Evolutionary conservation across 176 grass and related monocot species (phyloP), one percentile per base, ranked within the genome.

Genomic region (Aegilops bicornis): DNA sequence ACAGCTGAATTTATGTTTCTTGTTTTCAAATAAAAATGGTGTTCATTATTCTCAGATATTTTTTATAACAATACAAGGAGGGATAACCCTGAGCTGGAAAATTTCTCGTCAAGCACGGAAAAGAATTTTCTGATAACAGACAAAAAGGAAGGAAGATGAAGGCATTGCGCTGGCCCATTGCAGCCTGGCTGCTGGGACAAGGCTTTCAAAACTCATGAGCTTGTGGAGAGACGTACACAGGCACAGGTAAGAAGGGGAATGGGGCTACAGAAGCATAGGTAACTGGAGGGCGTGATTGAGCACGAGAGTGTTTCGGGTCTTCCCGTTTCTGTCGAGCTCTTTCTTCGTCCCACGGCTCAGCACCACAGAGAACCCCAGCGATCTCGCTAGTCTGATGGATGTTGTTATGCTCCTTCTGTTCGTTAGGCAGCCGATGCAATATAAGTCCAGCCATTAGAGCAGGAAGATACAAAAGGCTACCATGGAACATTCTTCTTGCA

Each of bases 401-500:
- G 25, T 83, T 86, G 25, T 83, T 73, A 58, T 85, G 72, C 50
- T 76, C 72, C 29, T 87, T 84, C 66, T 94, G 83, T 76, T 91
- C 65, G 3, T 88, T 94, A 9, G 93, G 96, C 8, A 84, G 58
- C 32, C 93, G 79, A 79, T 98, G 96, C 74, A 98, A 78, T 52
- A 94, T 76, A 75, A 98, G 89, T 69, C 93, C 93, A 77, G 86
- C 91, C 96, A 98, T 98, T 64, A 98, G 95, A 84, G 94, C 69
- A 79, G 96, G 96, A 73, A 98, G 93, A 87, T 98, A 98, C 39
- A 95, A 48, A 17, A 98, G 93, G 45, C 96, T 98, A 32, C 89
- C 93, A 78, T 91, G 82, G 91, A 95, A 98, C 93, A 98, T 98
- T 67, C 90, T 94, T 79, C 93, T 95, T 17, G 93, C 96, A 88